phyloP scores from a whole-genome alignment of 495 filamentous ascomycete species.

The Tricharina praecox region DNA sequence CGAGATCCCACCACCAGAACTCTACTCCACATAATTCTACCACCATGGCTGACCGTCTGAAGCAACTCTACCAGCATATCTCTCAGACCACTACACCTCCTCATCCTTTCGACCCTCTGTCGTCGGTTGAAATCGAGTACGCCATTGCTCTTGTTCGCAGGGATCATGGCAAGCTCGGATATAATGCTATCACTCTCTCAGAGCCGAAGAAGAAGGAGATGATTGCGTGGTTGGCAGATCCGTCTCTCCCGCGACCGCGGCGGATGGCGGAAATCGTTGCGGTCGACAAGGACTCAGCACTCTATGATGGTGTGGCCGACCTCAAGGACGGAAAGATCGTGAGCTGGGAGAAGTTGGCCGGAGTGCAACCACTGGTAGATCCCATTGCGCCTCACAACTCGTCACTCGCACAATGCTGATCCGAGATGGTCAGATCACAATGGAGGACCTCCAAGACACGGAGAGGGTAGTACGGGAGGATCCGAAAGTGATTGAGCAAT shows the following conservation, averaged over 20 bases:
- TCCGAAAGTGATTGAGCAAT: slow-evolving; percentile 84
- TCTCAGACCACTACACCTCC: slow-evolving; percentile 38
- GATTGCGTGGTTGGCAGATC: slow-evolving; percentile 59
- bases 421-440: slow-evolving; percentile 45
- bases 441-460: slow-evolving; percentile 86
- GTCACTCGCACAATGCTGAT: slow-evolving; percentile 11
- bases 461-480: slow-evolving; percentile 65
- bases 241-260: slow-evolving; percentile 44
- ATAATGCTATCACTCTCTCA: slow-evolving; percentile 77
- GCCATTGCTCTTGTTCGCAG: slow-evolving; percentile 53
- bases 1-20: background rate
- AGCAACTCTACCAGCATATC: slow-evolving; percentile 51
- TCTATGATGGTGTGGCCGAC: slow-evolving; percentile 77
- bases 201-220: slow-evolving; percentile 82
- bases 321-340: slow-evolving; percentile 52
- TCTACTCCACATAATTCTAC: background rate
- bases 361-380: slow-evolving; percentile 65
- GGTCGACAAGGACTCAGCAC: slow-evolving; percentile 61
- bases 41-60: slow-evolving; percentile 42
- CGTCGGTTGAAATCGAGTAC: slow-evolving; percentile 57
- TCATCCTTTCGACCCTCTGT: slow-evolving; percentile 77
- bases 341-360: slow-evolving; percentile 59
- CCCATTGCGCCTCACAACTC: background rate
- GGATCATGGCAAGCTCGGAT: slow-evolving; percentile 54
- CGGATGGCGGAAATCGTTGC: slow-evolving; percentile 72